Base-by-base conservation (phyloP, 805 yeast species). In the Brettanomyces sp. region DNA sequence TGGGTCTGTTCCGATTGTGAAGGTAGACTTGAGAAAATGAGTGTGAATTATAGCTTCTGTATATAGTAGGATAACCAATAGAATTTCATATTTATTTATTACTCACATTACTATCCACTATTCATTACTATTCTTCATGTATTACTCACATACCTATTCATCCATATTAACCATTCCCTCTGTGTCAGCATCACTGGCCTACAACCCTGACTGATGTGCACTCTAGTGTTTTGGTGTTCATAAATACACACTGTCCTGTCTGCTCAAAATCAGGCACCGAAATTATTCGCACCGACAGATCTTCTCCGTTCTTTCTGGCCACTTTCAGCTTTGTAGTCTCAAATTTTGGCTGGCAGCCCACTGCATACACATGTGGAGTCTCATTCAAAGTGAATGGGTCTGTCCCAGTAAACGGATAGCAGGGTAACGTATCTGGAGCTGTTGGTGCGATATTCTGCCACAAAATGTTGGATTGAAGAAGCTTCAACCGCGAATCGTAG, bases 391-490 rank as follows among this genome's bases (percentile, higher is more conserved):
- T 69, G 61, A 91, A 88, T 3, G 98, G 98, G 62, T 93, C 98
- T 2, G 59, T 56, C 24, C 79, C 77, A 9, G 74, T 73, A 56
- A 73, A 90, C 1, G 99, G 97, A 55, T 87, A 89, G 52, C 95
- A 81, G 73, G 90, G 84, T 39, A 93, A 65, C 0, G 99, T 93
- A 57, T 93, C 98, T 0, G 99, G 99, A 1, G 96, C 95, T 0
- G 97, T 89, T 3, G 99, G 99, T 1, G 86, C 80, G 23, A 86
- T 69, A 57, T 87, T 87, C 56, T 89, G 91, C 95, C 96, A 90
- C 41, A 68, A 65, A 35, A 93, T 58, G 0, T 86, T 83, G 13
- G 79, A 70, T 53, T 81, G 85, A 67, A 91, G 71, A 55, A 82
- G 64, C 21, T 74, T 72, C 14, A 77, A 53, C 46, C 84, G 64